Base-by-base conservation (phyloP, 2,329 filamentous ascomycete species). In the Alternaria brassicicola region DNA sequence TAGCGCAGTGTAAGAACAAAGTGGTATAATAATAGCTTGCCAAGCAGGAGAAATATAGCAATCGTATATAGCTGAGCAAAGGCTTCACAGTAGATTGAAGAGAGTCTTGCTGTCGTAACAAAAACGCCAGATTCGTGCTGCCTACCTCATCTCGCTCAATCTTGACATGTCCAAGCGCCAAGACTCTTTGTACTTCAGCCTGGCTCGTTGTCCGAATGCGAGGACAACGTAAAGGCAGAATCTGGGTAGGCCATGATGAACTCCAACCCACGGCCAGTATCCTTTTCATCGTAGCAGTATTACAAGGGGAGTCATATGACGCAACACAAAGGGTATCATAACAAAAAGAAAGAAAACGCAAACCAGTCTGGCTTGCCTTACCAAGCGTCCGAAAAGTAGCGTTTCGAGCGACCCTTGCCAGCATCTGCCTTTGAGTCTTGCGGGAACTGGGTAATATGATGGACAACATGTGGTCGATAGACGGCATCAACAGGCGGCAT, bases 401-500 rank as follows among this genome's bases (percentile, higher is more conserved):
- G 69, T 71, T 83, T 83, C 39, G 78, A 81, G 54, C 78, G 70
- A 65, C 69, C 78, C 72, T 75, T 79, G 28, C 74, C 76, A 19
- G 74, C 76, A 26, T 80, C 71, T 30, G 79, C 80, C 61, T 81
- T 79, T 3, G 80, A 78, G 66, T 83, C 81, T 33, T 77, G 73
- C 1, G 80, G 80, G 31, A 83, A 63, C 56, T 81, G 82, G 19
- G 91, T 94, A 33, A 59, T 59, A 74, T 97, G 93, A 78, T 98
- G 94, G 3, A 97, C 93, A 15, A 97, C 92, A 75, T 97, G 93
- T 6, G 93, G 94, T 47, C 92, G 84, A 75, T 96, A 97, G 15
- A 97, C 89, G 5, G 92, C 92, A 76, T 96, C 92, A 3, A 96
- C 91, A 1, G 92, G 92, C 2, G 90, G 90, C 86, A 93, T 92